phyloP scores from a whole-genome alignment of 2,329 filamentous ascomycete genomes.

The Colletotrichum caudatum region DNA sequence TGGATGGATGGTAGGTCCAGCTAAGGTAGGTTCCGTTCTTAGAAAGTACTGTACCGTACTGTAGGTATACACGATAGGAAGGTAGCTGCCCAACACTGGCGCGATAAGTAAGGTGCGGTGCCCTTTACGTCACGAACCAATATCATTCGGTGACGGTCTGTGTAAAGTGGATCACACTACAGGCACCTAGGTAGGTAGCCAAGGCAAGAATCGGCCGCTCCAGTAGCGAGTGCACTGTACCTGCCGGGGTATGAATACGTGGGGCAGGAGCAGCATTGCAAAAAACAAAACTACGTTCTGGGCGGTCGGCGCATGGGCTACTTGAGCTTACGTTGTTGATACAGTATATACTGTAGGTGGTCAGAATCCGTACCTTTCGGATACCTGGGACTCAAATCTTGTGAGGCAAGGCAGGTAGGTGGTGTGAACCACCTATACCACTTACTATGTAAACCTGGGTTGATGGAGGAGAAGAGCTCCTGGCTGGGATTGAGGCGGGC shows the following conservation, averaged over 20 bases:
- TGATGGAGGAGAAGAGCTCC: neutral
- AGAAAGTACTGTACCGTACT: too few relatives aligned
- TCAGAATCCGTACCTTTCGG: neutral
- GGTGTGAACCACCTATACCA: too few relatives aligned
- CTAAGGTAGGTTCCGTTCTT: neutral
- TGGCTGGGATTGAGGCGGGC: neutral
- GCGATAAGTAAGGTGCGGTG: neutral
- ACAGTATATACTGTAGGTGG: neutral
- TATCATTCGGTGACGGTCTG: conserved; percentile 19
- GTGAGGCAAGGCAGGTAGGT: too few relatives aligned
- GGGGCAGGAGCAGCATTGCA: neutral
- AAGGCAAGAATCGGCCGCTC: neutral
- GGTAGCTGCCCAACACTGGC: neutral
- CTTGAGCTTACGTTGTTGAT: neutral
- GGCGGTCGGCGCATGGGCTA: neutral
- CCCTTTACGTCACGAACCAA: conserved; percentile 20
- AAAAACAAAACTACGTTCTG: neutral
- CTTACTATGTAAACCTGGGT: neutral
- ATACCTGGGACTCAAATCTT: neutral
- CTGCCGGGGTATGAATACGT: neutral
- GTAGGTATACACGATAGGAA: too few relatives aligned
- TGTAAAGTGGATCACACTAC: conserved; percentile 9
- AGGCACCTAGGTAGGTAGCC: neutral
- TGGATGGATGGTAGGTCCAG: neutral
- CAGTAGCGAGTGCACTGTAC: neutral